Base-by-base conservation (phyloP, 345 rosid species). In the Sisymbrium altissimum region DNA sequence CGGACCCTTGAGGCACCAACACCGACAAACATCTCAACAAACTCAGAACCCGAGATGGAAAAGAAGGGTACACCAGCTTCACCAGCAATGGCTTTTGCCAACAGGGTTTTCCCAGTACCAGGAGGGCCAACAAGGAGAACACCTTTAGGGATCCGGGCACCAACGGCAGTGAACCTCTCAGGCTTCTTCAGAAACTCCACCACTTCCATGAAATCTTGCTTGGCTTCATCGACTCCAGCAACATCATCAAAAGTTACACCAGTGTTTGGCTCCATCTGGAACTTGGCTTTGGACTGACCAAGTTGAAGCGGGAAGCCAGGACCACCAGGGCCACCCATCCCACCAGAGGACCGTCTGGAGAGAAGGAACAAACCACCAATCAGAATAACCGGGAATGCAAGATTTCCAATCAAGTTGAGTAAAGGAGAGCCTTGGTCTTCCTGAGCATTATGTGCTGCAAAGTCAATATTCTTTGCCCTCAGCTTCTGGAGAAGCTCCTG, bases 251-350 rank as follows among this genome's bases (percentile, higher is more conserved):
- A 94, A 49, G 97, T 94, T 35, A 94, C 97, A 13, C 98, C 98
- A 0, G 98, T 94, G 80, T 85, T 94, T 13, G 97, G 96, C 64
- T 94, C 97, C 98, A 94, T 94, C 73, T 91, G 98, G 83, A 94
- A 94, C 88, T 94, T 94, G 4, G 98, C 97, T 73, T 88, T 91
- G 0, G 98, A 94, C 77, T 91, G 96, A 73, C 97, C 98, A 67
- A 94, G 79, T 43, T 73, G 68, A 30, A 64, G 86, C 7, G 98
- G 98, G 64, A 84, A 87, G 48, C 98, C 98, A 64, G 95, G 96
- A 29, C 97, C 97, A 60, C 98, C 98, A 33, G 97, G 97, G n/a
- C 97, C 98, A 50, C 98, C 98, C 97, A 89, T 91, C 69, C 98
- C 97, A 77, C 97, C 97, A n/a, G 92, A 84, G 9, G 98, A 94